These are phyloP conservation scores for Olyra latifolia DNA, from an alignment of 176 grass and related monocot genomes.

Conservation along the genomic window DNA sequence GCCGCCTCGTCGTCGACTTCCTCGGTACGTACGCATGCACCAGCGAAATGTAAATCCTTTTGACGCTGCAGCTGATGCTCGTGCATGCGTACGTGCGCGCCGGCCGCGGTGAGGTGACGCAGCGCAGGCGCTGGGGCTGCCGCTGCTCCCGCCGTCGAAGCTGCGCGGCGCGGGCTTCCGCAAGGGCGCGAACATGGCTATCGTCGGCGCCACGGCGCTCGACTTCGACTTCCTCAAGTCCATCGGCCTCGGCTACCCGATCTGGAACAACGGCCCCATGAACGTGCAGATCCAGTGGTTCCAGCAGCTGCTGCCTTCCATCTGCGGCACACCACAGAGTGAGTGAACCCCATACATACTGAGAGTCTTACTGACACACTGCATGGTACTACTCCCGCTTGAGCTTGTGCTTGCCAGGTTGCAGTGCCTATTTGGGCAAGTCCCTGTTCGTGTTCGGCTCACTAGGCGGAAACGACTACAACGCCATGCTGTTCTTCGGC, in stretches of 20 bases:
- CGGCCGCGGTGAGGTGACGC: no score
- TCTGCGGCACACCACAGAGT: constrained; percentile 35
- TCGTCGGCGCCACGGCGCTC: constrained; percentile 42
- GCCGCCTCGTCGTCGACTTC: constrained; percentile 52
- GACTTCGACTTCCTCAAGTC: constrained; percentile 46
- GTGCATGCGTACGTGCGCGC: no score
- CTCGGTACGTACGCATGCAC: constrained; percentile 25
- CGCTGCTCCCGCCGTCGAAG: constrained; percentile 46
- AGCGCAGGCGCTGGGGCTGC: constrained; percentile 42
- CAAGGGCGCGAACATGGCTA: constrained; percentile 49
- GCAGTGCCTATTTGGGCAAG: constrained; percentile 32
- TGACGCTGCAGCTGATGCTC: no score
- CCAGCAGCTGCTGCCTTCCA: constrained; percentile 25
- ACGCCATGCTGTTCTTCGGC: constrained; percentile 50
- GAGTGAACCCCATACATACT: background rate
- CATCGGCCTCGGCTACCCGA: constrained; percentile 35
- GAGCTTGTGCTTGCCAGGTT: background rate
- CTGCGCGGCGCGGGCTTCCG: constrained; percentile 21
- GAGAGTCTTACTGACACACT: no score
- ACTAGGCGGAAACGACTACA: constrained; percentile 61
- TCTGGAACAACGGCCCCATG: constrained; percentile 58
- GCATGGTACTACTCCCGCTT: no score
- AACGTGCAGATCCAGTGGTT: constrained; percentile 59
- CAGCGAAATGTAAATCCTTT: no score
- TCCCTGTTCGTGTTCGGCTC: constrained; percentile 53